phyloP scores from a whole-genome alignment of 2,329 filamentous ascomycete genomes.

The Coniochaeta sp. region DNA sequence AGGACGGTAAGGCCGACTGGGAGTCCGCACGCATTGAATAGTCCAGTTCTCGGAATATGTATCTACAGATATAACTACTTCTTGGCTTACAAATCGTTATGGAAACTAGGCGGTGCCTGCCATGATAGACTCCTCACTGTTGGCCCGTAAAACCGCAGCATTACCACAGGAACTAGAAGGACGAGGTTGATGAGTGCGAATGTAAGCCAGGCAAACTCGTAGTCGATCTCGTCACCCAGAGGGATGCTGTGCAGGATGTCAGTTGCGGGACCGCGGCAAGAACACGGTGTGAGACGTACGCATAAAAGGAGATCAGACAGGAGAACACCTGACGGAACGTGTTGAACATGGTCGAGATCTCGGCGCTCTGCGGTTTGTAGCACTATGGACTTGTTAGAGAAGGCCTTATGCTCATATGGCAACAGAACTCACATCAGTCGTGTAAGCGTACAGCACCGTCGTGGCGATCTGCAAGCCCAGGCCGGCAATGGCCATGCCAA shows the following conservation, averaged over 20 bases:
- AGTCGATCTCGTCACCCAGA: slow-evolving; percentile 17
- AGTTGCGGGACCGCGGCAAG: not conserved
- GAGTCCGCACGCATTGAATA: too few relatives aligned
- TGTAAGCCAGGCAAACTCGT: slow-evolving; percentile 21
- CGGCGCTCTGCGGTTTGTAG: slow-evolving; percentile 27
- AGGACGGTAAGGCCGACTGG: too few relatives aligned
- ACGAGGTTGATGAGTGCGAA: slow-evolving; percentile 20
- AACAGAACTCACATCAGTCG: slow-evolving; percentile 17
- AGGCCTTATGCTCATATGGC: not conserved
- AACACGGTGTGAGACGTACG: slow-evolving; percentile 4
- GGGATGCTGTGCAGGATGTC: slow-evolving; percentile 13
- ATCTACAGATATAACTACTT: too few relatives aligned
- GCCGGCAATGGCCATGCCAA: slow-evolving; percentile 27
- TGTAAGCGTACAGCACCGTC: slow-evolving; percentile 26
- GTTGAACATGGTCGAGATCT: slow-evolving; percentile 25
- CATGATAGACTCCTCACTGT: slow-evolving; percentile 13
- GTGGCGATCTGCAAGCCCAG: slow-evolving; percentile 27
- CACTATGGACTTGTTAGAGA: slow-evolving; percentile 9
- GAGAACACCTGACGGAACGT: slow-evolving; percentile 24
- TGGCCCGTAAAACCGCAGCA: slow-evolving; percentile 16
- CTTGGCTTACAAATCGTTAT: slow-evolving; percentile 7
- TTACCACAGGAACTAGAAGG: slow-evolving; percentile 15
- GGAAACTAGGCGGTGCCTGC: slow-evolving; percentile 14
- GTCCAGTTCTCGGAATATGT: too few relatives aligned
- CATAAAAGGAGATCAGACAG: slow-evolving; percentile 25